Base-by-base conservation (phyloP, 441 rosid species). In the Cnidoscolus chayamansa region DNA sequence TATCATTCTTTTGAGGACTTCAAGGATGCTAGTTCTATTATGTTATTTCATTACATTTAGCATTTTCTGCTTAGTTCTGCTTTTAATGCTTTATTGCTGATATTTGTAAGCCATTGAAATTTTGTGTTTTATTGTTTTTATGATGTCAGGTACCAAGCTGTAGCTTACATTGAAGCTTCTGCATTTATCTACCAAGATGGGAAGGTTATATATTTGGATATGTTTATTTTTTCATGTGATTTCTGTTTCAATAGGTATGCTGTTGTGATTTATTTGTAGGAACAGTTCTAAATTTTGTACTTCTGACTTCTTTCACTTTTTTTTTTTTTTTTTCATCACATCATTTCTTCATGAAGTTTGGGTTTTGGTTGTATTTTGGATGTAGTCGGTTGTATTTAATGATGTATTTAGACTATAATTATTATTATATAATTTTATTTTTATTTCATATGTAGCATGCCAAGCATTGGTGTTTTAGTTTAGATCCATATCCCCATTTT, bases 121-220 rank as follows among this genome's bases (percentile, higher is more conserved):
- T 13, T 30, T 25, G 11, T 63, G 7, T 16, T 49, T 58, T 66
- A 2, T 73, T 35, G 13, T 63, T 75, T 25, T 77, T 51, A 8
- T 83, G 60, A 71, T 76, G 75, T 78, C 84, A 96, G 99, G 84
- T 96, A 93, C 81, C 97, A 90, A 81, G 98, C 99, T 45, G 97
- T 90, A 68, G 99, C 98, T 20, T 93, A 87, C 79, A 93, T 93
- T 31, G 99, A 93, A 85, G 99, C 98, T 65, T 87, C 96, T 35
- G 99, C 98, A 74, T 85, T 85, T 72, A 96, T 96, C 53, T 92
- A 96, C 84, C 97, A 92, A 88, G 99, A 96, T 43, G 97, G 96
- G 80, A 92, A 90, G 98, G 99, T 90, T 66, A 70, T 45, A 43
- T 49, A 12, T 32, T 25, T n/a, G 43, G 49, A 10, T 1, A 65